Percentiles rank a stretch among this genome's conserved stretches.
phyloP scores from a whole-genome alignment of 2,329 filamentous ascomycete species.

The Hirsutella minnesotensis region DNA sequence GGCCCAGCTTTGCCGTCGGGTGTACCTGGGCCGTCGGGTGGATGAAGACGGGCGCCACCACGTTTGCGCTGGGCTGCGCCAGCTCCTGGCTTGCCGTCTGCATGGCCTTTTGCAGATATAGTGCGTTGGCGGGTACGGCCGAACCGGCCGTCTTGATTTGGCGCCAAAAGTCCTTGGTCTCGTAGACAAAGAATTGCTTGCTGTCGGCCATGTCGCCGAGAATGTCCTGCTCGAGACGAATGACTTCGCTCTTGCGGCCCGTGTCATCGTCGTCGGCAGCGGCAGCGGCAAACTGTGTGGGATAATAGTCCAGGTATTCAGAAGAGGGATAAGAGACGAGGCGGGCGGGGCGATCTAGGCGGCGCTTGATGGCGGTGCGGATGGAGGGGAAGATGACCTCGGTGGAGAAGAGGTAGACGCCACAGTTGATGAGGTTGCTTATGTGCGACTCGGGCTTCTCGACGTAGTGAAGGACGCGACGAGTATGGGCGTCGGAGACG shows the following conservation, averaged over 20 bases:
- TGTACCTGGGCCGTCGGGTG: constrained; percentile 85
- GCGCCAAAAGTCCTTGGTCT: constrained; percentile 99
- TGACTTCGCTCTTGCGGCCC: constrained; percentile 70
- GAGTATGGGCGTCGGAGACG: constrained; percentile 85
- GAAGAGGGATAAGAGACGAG: constrained; percentile 92
- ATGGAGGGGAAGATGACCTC: constrained; percentile 96
- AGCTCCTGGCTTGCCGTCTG: constrained; percentile 71
- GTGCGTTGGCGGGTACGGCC: constrained; percentile 88
- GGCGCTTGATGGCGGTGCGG: constrained; percentile 86
- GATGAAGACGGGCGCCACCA: constrained; percentile 88
- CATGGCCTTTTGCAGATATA: constrained; percentile 91
- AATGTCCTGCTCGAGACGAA: constrained; percentile 94
- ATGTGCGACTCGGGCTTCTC: constrained; percentile 98
- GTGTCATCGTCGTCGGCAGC: constrained; percentile 56
- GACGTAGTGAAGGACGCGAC: constrained; percentile 95
- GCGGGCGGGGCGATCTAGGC: constrained; percentile 70
- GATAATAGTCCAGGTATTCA: constrained; percentile 71
- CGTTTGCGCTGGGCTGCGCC: constrained; percentile 70
- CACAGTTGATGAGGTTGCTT: constrained; percentile 97
- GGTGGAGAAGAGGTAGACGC: constrained; percentile 93
- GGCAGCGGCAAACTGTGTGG: constrained; percentile 29
- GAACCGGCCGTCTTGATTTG: constrained; percentile 99
- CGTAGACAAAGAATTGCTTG: constrained; percentile 96
- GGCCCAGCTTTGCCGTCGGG: constrained; percentile 89
- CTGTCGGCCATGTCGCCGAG: constrained; percentile 89